Conservation (phyloP, 345 rosid species). For the Eucalyptus sp. region DNA sequence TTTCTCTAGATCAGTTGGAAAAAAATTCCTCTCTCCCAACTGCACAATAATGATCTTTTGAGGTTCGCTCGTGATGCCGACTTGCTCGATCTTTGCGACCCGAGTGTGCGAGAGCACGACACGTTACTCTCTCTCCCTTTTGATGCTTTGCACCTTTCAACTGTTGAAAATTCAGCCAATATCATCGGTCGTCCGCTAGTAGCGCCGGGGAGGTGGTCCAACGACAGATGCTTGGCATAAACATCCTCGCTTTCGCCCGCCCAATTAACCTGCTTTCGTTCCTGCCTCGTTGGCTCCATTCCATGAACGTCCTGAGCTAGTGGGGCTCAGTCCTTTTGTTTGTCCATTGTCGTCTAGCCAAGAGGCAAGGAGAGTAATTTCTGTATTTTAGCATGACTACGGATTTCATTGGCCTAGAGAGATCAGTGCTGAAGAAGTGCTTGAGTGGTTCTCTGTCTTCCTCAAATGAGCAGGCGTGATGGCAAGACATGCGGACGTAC, state of each 20-base stretch:
- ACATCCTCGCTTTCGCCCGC: not conserved
- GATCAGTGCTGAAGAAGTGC: not conserved
- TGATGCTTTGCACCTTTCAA: not conserved
- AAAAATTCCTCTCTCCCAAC: not conserved
- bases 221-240: not conserved
- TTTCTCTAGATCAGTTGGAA: not conserved
- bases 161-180: not conserved
- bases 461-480: not conserved
- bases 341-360: not conserved
- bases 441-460: not conserved
- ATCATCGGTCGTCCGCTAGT: not conserved
- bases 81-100: not conserved
- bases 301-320: not conserved
- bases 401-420: not conserved
- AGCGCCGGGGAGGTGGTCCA: not conserved
- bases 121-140: not conserved
- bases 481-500: not conserved
- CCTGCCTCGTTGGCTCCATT: not conserved
- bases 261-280: not conserved
- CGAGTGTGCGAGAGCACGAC: not conserved
- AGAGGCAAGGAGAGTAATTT: not conserved
- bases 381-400: not conserved
- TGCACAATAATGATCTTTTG: not conserved
- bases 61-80: not conserved
- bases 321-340: not conserved